Base-by-base conservation (phyloP, 1,284 basidiomycete species). In the Amylostereum areolatum region DNA sequence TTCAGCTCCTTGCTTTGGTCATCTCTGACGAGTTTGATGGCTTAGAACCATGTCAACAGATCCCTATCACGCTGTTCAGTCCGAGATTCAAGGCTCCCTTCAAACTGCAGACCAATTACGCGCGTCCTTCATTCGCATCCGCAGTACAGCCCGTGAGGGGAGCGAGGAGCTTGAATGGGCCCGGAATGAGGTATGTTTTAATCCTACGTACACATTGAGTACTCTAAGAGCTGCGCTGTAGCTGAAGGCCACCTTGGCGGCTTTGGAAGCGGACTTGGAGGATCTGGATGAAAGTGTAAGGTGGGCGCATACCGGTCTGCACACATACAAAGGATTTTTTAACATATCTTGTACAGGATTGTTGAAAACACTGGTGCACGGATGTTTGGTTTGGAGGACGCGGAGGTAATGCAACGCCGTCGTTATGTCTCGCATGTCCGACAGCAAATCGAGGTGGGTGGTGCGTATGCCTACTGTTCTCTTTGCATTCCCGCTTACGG, bases 271-370 rank as follows among this genome's bases (percentile, higher is more conserved):
- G 0, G 92, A 96, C 67, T 63, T 94, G 29, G 88, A 92, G 53
- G 92, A 92, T 60, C 67, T 96, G 24, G 92, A 94, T 47, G 90
- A 92, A 61, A 92, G 89, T 57, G 91, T 96, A 29, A 83, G 80
- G 78, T 89, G 64, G 54, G 78, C 65, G 42, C 49, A 48, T 28
- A 24, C 12, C n/a, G 5, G 35, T 39, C n/a, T 44, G 9, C 9
- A 28, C 8, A 12, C 29, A n/a, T 7, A 6, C 32, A 35, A 41
- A 34, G 33, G 45, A 35, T 44, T 45, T 34, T 43, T 34, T 45
- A 32, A 43, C 30, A 33, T 27, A 33, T 45, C 33, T 31, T 43
- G 25, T 49, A 45, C 58, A 91, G 85, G 64, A 85, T 87, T 48
- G 89, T 89, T 4, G 91, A 94, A 57, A 79, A 83, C 25, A 84